Evolutionary conservation across 768 basidiomycete species (phyloP), one percentile per base, ranked within the genome.

Genomic region (Leccinum longicurvipes): DNA sequence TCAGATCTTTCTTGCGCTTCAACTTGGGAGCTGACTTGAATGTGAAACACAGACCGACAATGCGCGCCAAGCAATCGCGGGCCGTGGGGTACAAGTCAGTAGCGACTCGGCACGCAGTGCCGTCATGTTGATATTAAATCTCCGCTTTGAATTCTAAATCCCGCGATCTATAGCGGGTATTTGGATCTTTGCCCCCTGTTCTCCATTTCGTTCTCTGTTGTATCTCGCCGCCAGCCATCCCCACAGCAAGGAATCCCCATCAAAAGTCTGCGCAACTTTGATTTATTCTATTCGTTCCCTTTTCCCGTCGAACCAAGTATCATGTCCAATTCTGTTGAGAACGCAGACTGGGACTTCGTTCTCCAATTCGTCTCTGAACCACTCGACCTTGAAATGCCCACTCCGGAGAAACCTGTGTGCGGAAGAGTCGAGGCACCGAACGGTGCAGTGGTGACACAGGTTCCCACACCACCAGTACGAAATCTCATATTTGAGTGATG

Each of bases 391-490:
- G 72, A 74, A 50, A 53, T 69, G 63, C 66, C 60, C 29, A 45
- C 55, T 1, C 73, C 72, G 57, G 69, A 80, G 61, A 78, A 77
- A 57, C 69, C 69, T 11, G 64, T 63, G 41, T 72, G 60, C 51
- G 68, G 63, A 29, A 61, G 60, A 47, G 41, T 63, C 4, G 65
- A 67, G 23, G 56, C 63, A n/a, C 57, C 52, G 27, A 24, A 42
- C 25, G 45, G 55, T 39, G 34, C 50, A 31, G 24, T 56, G 17
- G 60, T 61, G 41, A 59, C 61, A 39, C 83, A 85, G 61, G 73
- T 85, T 12, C 86, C 86, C 28, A 87, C 86, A 3, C 85, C 86
- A 23, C 86, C 86, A 31, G 85, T 86, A 64, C 57, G 82, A 63
- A 5, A 12, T 46, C 25, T 31, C 34, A 11, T 42, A 39, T 34